Evolutionary conservation across 2,329 filamentous ascomycete genomes (phyloP), one percentile per base, ranked within the genome.

Genomic region (Rutstroemia sydowiana): DNA sequence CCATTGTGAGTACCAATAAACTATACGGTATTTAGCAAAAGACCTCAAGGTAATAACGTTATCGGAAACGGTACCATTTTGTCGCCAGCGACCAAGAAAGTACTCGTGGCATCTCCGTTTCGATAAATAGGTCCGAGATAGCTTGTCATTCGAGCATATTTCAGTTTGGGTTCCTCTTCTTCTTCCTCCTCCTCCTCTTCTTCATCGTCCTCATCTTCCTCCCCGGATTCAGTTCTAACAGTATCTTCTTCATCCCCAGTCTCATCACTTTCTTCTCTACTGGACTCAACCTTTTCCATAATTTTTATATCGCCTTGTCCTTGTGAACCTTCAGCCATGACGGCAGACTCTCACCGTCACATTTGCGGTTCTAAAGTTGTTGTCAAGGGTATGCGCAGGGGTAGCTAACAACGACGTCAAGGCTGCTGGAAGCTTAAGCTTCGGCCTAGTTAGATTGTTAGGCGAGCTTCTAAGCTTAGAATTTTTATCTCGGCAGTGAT

Each of bases 1-100:
- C 93, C 93, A 71, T 95, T 95, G 69, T 98, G 92, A 30, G 93
- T 96, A 59, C 92, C 93, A 61, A 95, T 76, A 57, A 96, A 85
- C 87, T 92, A 70, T 54, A 30, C 58, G 63, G 55, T 54, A 59
- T 61, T 70, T 60, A 73, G 70, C 53, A 54, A n/a, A 21, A 41
- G 42, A 48, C 34, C 34, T 30, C 32, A 10, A 20, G 23, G 8
- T 32, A 45, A 45, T 16, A 13, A 8, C 30, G 5, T 9, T 7
- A n/a, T n/a, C n/a, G n/a, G 52, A 36, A 40, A 52, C 51, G 74
- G 63, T 76, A 92, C 88, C 92, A 97, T 95, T 74, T 97, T 97
- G 74, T 98, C 92, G 48, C 92, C 92, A 37, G 87, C 87, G 45
- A 95, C 88, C 45, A 95, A 72, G 67, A 95, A 95, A 8, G 88